Percentiles rank a stretch among this genome's conserved stretches.
Evolutionary conservation across 2,329 filamentous ascomycete species (phyloP).

Genomic region (Monosporascus cannonballus): DNA sequence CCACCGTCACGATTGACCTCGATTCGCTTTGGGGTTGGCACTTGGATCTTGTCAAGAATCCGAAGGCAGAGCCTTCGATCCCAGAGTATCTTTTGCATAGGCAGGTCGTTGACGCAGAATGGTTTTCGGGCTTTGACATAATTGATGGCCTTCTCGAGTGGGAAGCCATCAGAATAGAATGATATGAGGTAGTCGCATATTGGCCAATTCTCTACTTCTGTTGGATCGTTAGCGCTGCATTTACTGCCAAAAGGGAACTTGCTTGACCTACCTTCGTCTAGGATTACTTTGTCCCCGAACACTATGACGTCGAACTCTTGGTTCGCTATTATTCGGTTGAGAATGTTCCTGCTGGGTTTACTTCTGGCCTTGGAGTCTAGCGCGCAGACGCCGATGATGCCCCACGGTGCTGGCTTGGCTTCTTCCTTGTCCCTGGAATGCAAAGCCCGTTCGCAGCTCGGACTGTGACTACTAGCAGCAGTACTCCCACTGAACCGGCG

Average conservation of each 20-base stretch:
- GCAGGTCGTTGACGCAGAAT: constrained; percentile 94
- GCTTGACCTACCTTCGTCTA: constrained; percentile 67
- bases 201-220: constrained; percentile 35
- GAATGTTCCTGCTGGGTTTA: constrained; percentile 93
- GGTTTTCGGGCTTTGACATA: constrained; percentile 91
- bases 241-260: background rate
- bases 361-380: constrained; percentile 93
- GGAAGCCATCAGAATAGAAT: constrained; percentile 97
- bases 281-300: constrained; percentile 97
- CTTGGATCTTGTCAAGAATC: constrained; percentile 81
- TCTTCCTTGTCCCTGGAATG: constrained; percentile 53
- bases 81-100: constrained; percentile 97
- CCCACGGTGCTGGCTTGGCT: constrained; percentile 53
- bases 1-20: constrained; percentile 94
- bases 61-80: constrained; percentile 84
- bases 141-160: constrained; percentile 91
- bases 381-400: constrained; percentile 86
- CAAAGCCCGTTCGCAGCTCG: constrained; percentile 61
- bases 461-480: constrained; percentile 73
- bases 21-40: constrained; percentile 80
- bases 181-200: constrained; percentile 84
- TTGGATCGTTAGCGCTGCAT: constrained; percentile 16
- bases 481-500: constrained; percentile 78
- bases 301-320: constrained; percentile 94
- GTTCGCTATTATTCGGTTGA: constrained; percentile 85